Evolutionary conservation across 352 stramenopile species (phyloP).

Genomic region (Pythium insidiosum): DNA sequence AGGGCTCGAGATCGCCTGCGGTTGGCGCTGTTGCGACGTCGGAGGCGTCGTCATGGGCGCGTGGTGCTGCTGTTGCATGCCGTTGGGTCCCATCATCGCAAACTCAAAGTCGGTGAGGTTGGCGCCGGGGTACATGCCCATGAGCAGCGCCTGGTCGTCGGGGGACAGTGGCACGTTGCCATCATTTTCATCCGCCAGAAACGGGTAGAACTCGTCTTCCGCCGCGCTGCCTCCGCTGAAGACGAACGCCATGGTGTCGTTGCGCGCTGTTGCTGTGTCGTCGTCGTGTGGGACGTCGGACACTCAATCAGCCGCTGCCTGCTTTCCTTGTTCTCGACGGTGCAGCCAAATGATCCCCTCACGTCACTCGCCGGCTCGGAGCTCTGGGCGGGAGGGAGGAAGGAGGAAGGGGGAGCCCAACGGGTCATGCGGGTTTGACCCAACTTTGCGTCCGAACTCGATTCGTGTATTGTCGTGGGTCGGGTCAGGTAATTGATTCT

Average conservation of each 20-base stretch:
- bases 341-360: too few species aligned
- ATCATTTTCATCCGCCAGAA: conserved; percentile 27
- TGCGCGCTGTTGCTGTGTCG: conserved; percentile 1
- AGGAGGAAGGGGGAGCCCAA: too few species aligned
- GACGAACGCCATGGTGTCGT: conserved; percentile 29
- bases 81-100: conserved; percentile 22
- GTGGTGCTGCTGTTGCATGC: conserved; percentile 32
- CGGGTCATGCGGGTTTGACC: too few species aligned
- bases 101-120: conserved; percentile 63
- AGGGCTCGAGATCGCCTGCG: neutral
- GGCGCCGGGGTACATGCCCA: conserved; percentile 44
- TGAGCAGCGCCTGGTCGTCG: conserved; percentile 44
- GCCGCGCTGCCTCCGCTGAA: conserved; percentile 42
- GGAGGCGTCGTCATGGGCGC: conserved; percentile 8
- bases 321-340: too few species aligned
- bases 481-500: too few species aligned
- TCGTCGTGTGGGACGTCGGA: too few species aligned
- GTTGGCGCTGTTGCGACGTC: conserved; percentile 1
- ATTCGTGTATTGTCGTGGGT: too few species aligned
- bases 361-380: too few species aligned
- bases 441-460: too few species aligned
- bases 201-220: conserved; percentile 57
- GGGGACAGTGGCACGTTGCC: conserved; percentile 24
- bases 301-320: too few species aligned
- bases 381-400: too few species aligned